Evolutionary conservation across 2,329 filamentous ascomycete genomes (phyloP).

Genomic region (Phaeosphaeria sp.): DNA sequence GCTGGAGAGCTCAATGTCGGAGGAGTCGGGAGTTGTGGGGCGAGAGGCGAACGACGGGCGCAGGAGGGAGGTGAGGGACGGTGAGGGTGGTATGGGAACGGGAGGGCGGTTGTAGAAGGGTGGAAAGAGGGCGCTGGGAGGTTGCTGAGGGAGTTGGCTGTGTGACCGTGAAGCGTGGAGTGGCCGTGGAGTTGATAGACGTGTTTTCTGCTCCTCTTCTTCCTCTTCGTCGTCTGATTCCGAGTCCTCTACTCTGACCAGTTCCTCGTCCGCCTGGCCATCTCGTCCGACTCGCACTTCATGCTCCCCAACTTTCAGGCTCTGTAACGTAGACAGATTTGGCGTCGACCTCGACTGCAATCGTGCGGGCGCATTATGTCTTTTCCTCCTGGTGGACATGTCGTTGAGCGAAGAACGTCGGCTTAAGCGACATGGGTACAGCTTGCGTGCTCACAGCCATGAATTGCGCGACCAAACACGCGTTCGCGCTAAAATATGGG

Average conservation of each 20-base stretch:
- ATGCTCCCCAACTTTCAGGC: neutral
- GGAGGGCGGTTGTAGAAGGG: conserved; percentile 98
- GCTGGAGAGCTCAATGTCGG: conserved; percentile 72
- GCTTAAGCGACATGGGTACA: conserved; percentile 10
- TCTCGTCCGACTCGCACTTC: neutral
- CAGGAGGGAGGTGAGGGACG: conserved; percentile 88
- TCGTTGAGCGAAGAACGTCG: neutral
- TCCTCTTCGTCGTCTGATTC: conserved; percentile 23
- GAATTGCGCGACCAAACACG: conserved; percentile 14
- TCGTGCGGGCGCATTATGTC: neutral
- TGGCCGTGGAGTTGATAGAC: conserved; percentile 35
- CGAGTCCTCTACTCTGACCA: neutral
- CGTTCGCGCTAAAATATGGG: conserved; percentile 19
- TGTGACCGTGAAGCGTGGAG: conserved; percentile 55
- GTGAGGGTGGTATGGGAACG: conserved; percentile 89
- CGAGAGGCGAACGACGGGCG: conserved; percentile 74
- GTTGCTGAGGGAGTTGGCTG: conserved; percentile 50
- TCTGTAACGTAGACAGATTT: neutral
- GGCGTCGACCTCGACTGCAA: neutral
- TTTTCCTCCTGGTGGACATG: neutral
- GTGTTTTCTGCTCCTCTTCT: conserved; percentile 20
- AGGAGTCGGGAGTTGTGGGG: conserved; percentile 92
- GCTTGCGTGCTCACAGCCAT: conserved; percentile 25
- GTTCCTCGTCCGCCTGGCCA: neutral
- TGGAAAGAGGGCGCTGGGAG: conserved; percentile 62